A percentile compares a stretch with the other conserved stretches of the same genome.
These are phyloP conservation scores for Trichosporon coremiiforme DNA, from an alignment of 1,284 basidiomycete species.

Conservation along the genomic window DNA sequence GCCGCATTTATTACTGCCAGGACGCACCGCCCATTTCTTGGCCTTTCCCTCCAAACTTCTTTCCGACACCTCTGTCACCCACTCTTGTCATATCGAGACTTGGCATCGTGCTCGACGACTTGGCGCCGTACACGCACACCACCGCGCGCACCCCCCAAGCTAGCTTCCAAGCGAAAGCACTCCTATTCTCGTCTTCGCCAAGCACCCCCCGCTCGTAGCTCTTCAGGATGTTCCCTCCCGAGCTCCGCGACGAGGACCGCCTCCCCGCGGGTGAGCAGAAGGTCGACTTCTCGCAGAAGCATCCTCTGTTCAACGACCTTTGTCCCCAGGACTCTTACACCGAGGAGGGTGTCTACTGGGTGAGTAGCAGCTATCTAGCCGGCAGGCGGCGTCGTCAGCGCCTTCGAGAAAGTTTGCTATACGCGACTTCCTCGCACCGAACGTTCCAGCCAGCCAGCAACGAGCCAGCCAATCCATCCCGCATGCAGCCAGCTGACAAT, in stretches of 20 bases:
- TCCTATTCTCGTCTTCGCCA: constrained; percentile 14
- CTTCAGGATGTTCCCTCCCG: constrained; percentile 30
- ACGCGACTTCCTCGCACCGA: background rate
- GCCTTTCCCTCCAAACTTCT: constrained; percentile 13
- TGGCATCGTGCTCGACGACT: background rate
- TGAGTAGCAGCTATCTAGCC: constrained; percentile 30
- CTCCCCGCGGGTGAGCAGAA: constrained; percentile 25
- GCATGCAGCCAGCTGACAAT: background rate
- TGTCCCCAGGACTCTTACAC: constrained; percentile 52
- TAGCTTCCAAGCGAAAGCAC: background rate
- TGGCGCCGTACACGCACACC: constrained; percentile 4
- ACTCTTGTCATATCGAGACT: background rate
- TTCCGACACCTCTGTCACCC: background rate
- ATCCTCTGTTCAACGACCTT: constrained; percentile 54
- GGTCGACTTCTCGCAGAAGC: constrained; percentile 37
- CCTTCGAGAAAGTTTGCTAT: background rate
- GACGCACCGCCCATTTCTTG: constrained; percentile 11
- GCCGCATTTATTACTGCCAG: constrained; percentile 11
- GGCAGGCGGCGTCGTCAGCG: background rate
- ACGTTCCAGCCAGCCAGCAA: background rate
- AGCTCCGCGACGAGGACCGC: constrained; percentile 25
- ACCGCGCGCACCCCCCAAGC: constrained; percentile 3
- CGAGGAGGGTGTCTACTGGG: constrained; percentile 52
- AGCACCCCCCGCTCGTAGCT: background rate
- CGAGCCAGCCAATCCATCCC: background rate